Evolutionary conservation across 495 filamentous ascomycete genomes (phyloP).

Genomic region (Talaromyces proteolyticus): DNA sequence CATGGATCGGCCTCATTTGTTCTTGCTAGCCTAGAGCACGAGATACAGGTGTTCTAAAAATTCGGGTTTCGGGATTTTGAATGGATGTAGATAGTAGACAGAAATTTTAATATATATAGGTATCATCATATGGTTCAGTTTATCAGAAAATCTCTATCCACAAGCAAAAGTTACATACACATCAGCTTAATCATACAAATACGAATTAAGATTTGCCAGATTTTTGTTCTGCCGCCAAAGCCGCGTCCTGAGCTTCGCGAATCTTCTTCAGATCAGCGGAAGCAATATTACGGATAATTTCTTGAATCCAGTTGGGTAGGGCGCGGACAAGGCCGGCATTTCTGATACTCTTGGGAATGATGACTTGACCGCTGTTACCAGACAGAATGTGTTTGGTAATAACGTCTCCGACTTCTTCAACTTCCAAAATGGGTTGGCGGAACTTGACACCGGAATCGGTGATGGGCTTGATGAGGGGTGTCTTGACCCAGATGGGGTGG

Average conservation of each 20-base stretch:
- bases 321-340: slow-evolving; percentile 25
- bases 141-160: too few species aligned
- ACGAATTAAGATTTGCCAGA: background rate
- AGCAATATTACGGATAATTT: slow-evolving; percentile 20
- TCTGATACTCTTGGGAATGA: slow-evolving; percentile 21
- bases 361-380: slow-evolving; percentile 36
- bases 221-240: too few species aligned
- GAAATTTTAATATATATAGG: too few species aligned
- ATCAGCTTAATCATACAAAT: background rate
- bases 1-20: slow-evolving; percentile 43
- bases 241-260: slow-evolving; percentile 8
- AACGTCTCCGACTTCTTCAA: slow-evolving; percentile 28
- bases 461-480: slow-evolving; percentile 35
- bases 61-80: too few species aligned
- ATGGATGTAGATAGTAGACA: too few species aligned
- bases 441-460: slow-evolving; percentile 30
- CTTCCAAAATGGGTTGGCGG: slow-evolving; percentile 29
- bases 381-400: slow-evolving; percentile 36
- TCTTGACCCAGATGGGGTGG: slow-evolving; percentile 41
- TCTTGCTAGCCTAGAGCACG: slow-evolving; percentile 41
- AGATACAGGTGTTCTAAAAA: slow-evolving; percentile 11
- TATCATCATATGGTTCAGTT: too few species aligned
- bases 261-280: slow-evolving; percentile 18
- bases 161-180: background rate
- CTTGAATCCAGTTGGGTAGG: slow-evolving; percentile 36